Base-by-base conservation (phyloP, 2,329 filamentous ascomycete species). In the Monosporascus sp. region DNA sequence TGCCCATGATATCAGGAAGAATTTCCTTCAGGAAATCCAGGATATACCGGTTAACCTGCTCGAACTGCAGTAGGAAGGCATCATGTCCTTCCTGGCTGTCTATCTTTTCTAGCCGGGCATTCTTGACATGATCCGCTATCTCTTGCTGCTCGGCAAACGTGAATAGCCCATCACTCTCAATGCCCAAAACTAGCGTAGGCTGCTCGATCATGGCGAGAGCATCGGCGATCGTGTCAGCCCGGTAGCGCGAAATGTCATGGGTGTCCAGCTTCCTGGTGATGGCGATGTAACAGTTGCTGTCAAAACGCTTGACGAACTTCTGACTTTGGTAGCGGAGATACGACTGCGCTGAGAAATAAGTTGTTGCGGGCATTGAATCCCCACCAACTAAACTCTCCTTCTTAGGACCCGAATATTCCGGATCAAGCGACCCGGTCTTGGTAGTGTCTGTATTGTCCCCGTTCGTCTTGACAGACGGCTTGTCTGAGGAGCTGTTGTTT, bases 241-340 rank as follows among this genome's bases (percentile, higher is more conserved):
- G 86, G 66, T 86, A 83, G 42, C 92, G 83, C 15, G 91, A 95
- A 25, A 99, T 84, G 68, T 99, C 94, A 70, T 99, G 94, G 0
- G 94, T 97, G 68, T 99, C 94, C 17, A 99, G 82, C 72, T 99
- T 99, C 64, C 94, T 88, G 5, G 94, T 97, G 71, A 99, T 97
- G 60, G 94, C 92, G 62, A 99, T 97, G 74, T 99, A 99, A 74
- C 94, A 99, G 70, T 99, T 99, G 64, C 91, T 90, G 71, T 99
- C 94, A 70, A 97, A 99, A 9, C 94, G 88, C 70, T 89, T 91
- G 63, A 97, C 94, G 64, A 99, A 99, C 71, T 99, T 99, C 63
- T 87, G 83, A 52, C 91, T 93, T 72, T 99, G 94, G 71, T 99
- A 99, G 20, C 94, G 88, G 44, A 99, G 82, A 71, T 99, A 99